phyloP scores from a whole-genome alignment of 2,329 filamentous ascomycete genomes.

The Westerdykella ornata region DNA sequence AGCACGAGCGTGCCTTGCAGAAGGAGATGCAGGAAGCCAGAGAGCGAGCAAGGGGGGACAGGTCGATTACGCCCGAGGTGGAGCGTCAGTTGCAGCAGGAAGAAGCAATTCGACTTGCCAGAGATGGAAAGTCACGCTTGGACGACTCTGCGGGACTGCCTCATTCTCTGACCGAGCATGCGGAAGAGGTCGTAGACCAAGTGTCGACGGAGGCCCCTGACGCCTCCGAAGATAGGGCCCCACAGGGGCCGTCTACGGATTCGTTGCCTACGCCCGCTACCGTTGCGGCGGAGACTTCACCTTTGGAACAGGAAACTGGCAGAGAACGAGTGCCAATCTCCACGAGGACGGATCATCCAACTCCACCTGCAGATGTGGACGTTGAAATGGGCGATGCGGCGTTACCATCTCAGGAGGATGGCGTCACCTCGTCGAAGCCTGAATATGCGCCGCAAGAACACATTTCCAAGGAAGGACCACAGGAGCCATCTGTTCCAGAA shows the following conservation, averaged over 20 bases:
- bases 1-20: slow-evolving; percentile 48
- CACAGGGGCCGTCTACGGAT: slow-evolving; percentile 21
- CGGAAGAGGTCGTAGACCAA: slow-evolving; percentile 14
- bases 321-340: slow-evolving; percentile 10
- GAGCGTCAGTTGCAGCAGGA: slow-evolving; percentile 53
- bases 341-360: slow-evolving; percentile 24
- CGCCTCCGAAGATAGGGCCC: slow-evolving; percentile 7
- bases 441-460: slow-evolving; percentile 10
- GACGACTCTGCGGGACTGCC: slow-evolving; percentile 13
- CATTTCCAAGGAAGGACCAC: slow-evolving; percentile 63
- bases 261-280: slow-evolving; percentile 34
- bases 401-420: slow-evolving; percentile 6
- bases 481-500: slow-evolving; percentile 61
- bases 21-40: slow-evolving; percentile 45
- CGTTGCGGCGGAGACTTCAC: slow-evolving; percentile 27
- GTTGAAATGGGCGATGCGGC: slow-evolving; percentile 30
- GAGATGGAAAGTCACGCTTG: slow-evolving; percentile 28
- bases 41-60: slow-evolving; percentile 38
- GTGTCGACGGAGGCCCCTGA: slow-evolving; percentile 5
- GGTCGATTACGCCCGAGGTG: slow-evolving; percentile 51
- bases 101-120: slow-evolving; percentile 38
- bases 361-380: slow-evolving; percentile 31
- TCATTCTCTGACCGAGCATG: slow-evolving; percentile 21
- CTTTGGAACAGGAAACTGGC: slow-evolving; percentile 15
- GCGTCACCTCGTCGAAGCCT: slow-evolving; percentile 21